Percentiles rank a stretch among this genome's conserved stretches.
phyloP scores from a whole-genome alignment of 768 basidiomycete genomes.

The Paxillus rubicundulus region DNA sequence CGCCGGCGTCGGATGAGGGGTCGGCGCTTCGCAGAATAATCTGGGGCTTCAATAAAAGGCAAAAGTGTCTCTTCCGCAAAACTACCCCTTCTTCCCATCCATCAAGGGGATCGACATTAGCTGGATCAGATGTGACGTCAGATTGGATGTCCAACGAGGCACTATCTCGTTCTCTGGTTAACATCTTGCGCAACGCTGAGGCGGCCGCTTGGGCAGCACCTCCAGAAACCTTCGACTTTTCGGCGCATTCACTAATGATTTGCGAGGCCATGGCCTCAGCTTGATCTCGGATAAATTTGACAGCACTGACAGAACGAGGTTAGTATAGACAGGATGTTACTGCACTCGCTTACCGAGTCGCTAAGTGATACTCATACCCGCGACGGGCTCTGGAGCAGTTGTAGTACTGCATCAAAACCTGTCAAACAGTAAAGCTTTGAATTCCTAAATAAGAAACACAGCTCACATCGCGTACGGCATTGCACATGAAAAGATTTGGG shows the following conservation, averaged over 20 bases:
- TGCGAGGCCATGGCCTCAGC: conserved; percentile 42
- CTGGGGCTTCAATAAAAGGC: conserved; percentile 89
- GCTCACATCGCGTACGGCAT: conserved; percentile 75
- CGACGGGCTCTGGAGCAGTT: conserved; percentile 73
- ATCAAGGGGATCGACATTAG: conserved; percentile 54
- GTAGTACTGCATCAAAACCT: conserved; percentile 89
- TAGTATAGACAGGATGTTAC: conserved; percentile 6
- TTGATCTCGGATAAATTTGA: conserved; percentile 87
- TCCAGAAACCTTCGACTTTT: conserved; percentile 30
- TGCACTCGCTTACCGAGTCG: conserved; percentile 59
- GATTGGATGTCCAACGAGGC: conserved; percentile 40
- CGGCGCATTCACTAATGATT: conserved; percentile 14
- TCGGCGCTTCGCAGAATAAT: conserved; percentile 70
- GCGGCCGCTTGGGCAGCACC: conserved; percentile 67
- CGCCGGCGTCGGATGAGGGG: conserved; percentile 27
- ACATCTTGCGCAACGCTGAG: conserved; percentile 60
- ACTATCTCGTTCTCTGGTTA: conserved; percentile 52
- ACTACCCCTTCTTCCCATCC: conserved; percentile 75
- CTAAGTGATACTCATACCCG: conserved; percentile 86
- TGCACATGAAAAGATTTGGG: conserved; percentile 76
- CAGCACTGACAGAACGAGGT: conserved; percentile 47
- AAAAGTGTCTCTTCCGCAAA: conserved; percentile 70
- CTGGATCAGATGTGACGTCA: conserved; percentile 28
- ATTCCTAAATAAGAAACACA: background rate
- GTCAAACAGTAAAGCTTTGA: conserved; percentile 13